Evolutionary conservation across 2,329 filamentous ascomycete species (phyloP).

Genomic region (Diplodia intermedia): DNA sequence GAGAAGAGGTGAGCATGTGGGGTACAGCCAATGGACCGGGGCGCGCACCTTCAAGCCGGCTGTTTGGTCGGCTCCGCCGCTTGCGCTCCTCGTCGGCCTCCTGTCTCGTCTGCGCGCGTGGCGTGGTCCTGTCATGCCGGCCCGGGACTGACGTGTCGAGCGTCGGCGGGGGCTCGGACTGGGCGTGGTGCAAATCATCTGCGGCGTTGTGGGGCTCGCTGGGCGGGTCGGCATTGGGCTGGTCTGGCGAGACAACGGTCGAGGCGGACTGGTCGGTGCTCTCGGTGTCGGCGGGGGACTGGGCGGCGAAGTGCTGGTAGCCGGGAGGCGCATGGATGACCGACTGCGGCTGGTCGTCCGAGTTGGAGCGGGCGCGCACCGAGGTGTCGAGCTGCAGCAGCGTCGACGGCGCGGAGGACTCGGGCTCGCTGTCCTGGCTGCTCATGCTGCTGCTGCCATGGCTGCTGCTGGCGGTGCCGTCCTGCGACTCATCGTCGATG

Average conservation of each 20-base stretch:
- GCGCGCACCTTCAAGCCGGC: conserved; percentile 74
- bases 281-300: conserved; percentile 35
- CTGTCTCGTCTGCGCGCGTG: conserved; percentile 80
- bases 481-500: conserved; percentile 80
- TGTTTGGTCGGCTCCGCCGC: conserved; percentile 67
- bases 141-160: conserved; percentile 77
- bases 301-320: conserved; percentile 71
- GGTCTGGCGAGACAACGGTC: conserved; percentile 43
- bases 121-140: conserved; percentile 73
- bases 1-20: conserved; percentile 19
- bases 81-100: conserved; percentile 68
- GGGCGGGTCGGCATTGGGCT: conserved; percentile 7
- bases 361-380: conserved; percentile 56
- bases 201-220: background rate
- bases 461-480: conserved; percentile 53
- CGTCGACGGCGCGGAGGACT: conserved; percentile 38
- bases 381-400: conserved; percentile 57
- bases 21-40: conserved; percentile 7
- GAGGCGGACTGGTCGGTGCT: conserved; percentile 40
- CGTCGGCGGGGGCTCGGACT: conserved; percentile 47
- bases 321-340: conserved; percentile 90
- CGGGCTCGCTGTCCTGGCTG: conserved; percentile 45
- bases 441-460: conserved; percentile 42
- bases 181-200: conserved; percentile 12
- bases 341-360: conserved; percentile 80